Conservation (phyloP, 129 eudicot species). For the Sambucus nigra region DNA sequence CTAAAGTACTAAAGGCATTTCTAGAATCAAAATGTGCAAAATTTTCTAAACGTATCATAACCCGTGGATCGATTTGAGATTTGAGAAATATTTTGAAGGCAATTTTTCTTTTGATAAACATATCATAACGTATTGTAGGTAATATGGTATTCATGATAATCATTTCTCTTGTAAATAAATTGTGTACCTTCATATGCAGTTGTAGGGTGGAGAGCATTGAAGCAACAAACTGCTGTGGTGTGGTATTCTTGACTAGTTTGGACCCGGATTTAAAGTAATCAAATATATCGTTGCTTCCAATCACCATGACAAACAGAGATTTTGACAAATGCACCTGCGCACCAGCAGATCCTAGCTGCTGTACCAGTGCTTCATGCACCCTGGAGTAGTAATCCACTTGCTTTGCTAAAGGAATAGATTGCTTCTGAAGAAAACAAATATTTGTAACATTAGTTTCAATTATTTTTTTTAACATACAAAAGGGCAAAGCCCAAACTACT, state of each 20-base stretch:
- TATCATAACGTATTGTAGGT: no score
- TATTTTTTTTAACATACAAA: no score
- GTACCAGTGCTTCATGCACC: constrained; percentile 36
- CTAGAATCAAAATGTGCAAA: no score
- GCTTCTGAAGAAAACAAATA: constrained; percentile 27
- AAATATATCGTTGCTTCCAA: constrained; percentile 83
- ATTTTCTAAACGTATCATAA: no score
- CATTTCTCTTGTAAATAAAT: neutral
- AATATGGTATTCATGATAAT: no score
- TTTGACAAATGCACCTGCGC: constrained; percentile 48
- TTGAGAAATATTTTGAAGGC: no score
- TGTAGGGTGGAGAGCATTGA: constrained; percentile 48
- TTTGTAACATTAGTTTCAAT: no score
- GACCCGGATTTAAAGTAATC: constrained; percentile 49
- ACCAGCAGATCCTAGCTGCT: constrained; percentile 25
- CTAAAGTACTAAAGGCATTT: no score
- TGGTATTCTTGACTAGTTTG: constrained; percentile 22
- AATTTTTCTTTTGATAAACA: no score
- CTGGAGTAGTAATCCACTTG: constrained; percentile 43
- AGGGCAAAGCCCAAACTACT: no score
- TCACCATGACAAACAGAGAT: constrained; percentile 49
- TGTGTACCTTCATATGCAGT: constrained; percentile 48
- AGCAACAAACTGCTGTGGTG: constrained; percentile 56
- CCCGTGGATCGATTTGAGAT: no score
- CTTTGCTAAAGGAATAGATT: constrained; percentile 39